These are phyloP conservation scores for Salix purpurea DNA, from an alignment of 345 rosid species.

Conservation along the genomic window DNA sequence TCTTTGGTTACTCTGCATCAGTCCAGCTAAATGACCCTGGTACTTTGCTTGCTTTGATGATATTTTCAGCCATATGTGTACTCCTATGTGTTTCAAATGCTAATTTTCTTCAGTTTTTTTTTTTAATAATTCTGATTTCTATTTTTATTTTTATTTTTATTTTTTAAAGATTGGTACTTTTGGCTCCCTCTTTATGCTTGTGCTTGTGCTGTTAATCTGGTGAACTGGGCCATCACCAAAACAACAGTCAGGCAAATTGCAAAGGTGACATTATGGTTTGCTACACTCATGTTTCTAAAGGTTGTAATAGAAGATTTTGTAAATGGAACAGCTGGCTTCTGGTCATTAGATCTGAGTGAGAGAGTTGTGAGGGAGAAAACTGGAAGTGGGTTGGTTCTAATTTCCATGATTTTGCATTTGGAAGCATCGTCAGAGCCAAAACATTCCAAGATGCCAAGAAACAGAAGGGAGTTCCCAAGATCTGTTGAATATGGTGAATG, in stretches of 20 bases:
- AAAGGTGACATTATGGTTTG: constrained; percentile 32
- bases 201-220: constrained; percentile 52
- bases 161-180: constrained; percentile 63
- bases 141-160: neutral
- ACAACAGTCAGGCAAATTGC: constrained; percentile 23
- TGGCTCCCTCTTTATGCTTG: constrained; percentile 75
- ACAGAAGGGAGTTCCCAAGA: constrained; percentile 9
- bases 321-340: constrained; percentile 39
- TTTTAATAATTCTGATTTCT: neutral
- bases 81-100: neutral
- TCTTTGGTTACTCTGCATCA: constrained; percentile 76
- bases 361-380: constrained; percentile 71
- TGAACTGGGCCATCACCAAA: constrained; percentile 25
- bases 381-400: constrained; percentile 64
- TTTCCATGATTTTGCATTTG: constrained; percentile 66
- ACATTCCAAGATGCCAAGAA: constrained; percentile 4
- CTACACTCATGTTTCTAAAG: constrained; percentile 48
- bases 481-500: constrained; percentile 43
- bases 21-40: constrained; percentile 83
- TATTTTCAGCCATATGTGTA: neutral
- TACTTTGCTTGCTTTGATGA: constrained; percentile 4
- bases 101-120: neutral
- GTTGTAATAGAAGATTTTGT: constrained; percentile 43
- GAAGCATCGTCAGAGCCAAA: constrained; percentile 20
- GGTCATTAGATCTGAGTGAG: constrained; percentile 58